Evolutionary conservation across 345 rosid species (phyloP).

Genomic region (Corymbia maculata): DNA sequence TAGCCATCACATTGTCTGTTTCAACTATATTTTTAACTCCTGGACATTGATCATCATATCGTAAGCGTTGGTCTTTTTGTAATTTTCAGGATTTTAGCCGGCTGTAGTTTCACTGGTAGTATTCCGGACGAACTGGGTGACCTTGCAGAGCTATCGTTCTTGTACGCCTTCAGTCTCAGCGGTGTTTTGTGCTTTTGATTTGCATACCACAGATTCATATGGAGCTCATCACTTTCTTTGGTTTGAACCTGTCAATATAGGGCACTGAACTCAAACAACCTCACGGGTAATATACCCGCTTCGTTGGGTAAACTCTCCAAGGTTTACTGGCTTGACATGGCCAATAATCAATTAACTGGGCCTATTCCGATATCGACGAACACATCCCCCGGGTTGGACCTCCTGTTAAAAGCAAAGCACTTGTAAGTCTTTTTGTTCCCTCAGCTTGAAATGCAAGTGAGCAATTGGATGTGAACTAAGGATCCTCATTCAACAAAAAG

Average conservation of each 20-base stretch:
- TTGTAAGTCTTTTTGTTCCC: conserved; percentile 48
- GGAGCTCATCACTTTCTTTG: not conserved
- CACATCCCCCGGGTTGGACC: conserved; percentile 69
- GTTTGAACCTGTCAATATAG: conserved; percentile 20
- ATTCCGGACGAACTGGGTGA: conserved; percentile 81
- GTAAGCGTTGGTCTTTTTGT: not conserved
- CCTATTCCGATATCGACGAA: conserved; percentile 57
- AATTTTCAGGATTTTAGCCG: conserved; percentile 65
- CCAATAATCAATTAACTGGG: conserved; percentile 86
- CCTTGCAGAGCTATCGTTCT: conserved; percentile 73
- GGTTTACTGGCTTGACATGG: conserved; percentile 87
- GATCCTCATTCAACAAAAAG: not conserved
- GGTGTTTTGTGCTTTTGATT: not conserved
- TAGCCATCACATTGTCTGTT: not conserved
- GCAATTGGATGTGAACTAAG: not conserved
- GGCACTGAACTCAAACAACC: conserved; percentile 91
- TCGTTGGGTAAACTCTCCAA: conserved; percentile 77
- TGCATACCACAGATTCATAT: not conserved
- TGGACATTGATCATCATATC: not conserved
- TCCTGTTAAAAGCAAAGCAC: conserved; percentile 71
- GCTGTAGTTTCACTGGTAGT: conserved; percentile 73
- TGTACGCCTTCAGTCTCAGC: conserved; percentile 33
- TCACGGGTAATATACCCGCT: conserved; percentile 72
- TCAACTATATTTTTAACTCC: not conserved
- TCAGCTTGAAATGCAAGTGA: not conserved